Evolutionary conservation across 305 asterid species (phyloP).

Genomic region (Withania somnifera): DNA sequence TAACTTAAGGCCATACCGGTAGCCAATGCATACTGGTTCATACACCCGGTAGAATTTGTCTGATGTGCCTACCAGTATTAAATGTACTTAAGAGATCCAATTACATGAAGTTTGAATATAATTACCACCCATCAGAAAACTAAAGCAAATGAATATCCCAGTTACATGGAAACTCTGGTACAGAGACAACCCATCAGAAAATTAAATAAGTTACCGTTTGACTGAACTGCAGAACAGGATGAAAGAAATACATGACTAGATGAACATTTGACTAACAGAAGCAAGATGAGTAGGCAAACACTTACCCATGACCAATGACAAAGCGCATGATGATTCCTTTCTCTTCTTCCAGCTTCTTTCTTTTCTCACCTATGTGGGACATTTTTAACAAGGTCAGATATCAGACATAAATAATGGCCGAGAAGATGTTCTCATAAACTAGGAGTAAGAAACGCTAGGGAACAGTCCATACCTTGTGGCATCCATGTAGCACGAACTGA

Average conservation of each 20-base stretch:
- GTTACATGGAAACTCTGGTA: not conserved
- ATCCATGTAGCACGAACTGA: conserved; percentile 92
- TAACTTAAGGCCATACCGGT: not conserved
- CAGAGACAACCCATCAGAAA: not conserved
- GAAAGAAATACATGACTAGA: not conserved
- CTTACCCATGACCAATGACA: conserved; percentile 85
- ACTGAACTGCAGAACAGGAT: not conserved
- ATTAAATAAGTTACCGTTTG: not conserved
- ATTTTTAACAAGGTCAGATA: conserved; percentile 2
- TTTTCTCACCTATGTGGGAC: conserved; percentile 43
- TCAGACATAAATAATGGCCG: not conserved
- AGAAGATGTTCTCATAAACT: not conserved
- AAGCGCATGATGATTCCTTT: conserved; percentile 84
- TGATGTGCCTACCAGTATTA: not conserved
- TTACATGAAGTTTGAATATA: not conserved
- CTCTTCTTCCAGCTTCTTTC: conserved; percentile 60
- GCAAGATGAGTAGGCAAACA: not conserved
- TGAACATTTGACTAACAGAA: not conserved
- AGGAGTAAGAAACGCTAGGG: not conserved
- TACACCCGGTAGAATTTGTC: not conserved
- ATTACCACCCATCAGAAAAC: not conserved
- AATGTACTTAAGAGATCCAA: not conserved
- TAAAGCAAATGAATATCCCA: not conserved
- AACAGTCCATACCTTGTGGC: conserved; percentile 57
- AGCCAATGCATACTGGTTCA: not conserved